phyloP scores from a whole-genome alignment of 2,329 filamentous ascomycete species.

The Aspergillus brasiliensis region DNA sequence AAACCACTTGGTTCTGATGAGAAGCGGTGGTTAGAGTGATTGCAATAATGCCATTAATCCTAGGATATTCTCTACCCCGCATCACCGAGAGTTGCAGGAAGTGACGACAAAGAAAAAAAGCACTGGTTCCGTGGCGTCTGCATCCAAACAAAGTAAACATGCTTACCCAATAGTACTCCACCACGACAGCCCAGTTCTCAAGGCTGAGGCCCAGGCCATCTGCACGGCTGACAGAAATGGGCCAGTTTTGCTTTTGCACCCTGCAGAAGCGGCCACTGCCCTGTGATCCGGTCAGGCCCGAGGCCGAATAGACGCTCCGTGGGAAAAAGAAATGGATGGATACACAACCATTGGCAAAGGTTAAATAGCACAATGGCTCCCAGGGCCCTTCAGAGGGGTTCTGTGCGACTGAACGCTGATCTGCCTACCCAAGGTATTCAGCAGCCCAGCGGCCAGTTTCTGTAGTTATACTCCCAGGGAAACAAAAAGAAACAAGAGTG shows the following conservation, averaged over 20 bases:
- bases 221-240: background rate
- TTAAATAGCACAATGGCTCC: background rate
- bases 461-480: too few species aligned
- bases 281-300: background rate
- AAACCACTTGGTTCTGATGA: constrained; percentile 52
- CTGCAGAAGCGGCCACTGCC: background rate
- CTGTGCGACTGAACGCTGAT: too few species aligned
- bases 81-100: background rate
- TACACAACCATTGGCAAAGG: background rate
- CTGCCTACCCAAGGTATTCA: too few species aligned
- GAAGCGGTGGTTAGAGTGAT: constrained; percentile 17
- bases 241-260: background rate
- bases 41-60: background rate
- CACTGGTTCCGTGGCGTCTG: background rate
- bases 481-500: too few species aligned
- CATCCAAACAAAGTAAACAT: background rate
- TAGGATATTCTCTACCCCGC: background rate
- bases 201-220: background rate
- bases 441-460: too few species aligned
- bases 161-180: background rate
- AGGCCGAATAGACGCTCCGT: background rate
- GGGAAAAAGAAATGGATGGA: background rate
- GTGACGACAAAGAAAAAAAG: background rate
- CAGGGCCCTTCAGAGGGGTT: background rate
- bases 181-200: background rate